Evolutionary conservation across 192 early-diverging fungal genomes (phyloP).

Genomic region (Gigaspora rosea): DNA sequence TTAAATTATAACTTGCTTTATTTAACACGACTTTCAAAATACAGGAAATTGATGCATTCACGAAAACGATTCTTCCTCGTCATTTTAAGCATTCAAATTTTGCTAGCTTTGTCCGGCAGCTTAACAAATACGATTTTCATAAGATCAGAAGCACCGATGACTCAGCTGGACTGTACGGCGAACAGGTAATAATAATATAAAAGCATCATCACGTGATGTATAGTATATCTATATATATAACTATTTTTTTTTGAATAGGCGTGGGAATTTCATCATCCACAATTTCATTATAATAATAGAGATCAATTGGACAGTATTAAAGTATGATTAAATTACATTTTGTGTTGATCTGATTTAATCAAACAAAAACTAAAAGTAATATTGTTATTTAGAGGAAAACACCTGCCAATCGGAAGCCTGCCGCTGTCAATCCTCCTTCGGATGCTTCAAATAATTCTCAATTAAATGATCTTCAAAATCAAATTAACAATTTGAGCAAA

Average conservation of each 20-base stretch:
- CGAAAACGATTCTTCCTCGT: slow-evolving; percentile 62
- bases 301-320: slow-evolving; percentile 59
- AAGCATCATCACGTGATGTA: not conserved
- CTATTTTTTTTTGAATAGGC: slow-evolving; percentile 36
- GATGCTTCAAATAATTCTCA: slow-evolving; percentile 24
- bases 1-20: not conserved
- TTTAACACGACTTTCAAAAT: not conserved
- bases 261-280: slow-evolving; percentile 72
- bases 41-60: slow-evolving; percentile 69
- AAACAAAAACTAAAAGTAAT: not conserved
- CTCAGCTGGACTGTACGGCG: slow-evolving; percentile 47
- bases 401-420: slow-evolving; percentile 35
- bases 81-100: slow-evolving; percentile 77
- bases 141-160: slow-evolving; percentile 65
- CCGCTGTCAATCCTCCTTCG: not conserved
- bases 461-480: slow-evolving; percentile 42
- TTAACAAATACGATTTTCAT: slow-evolving; percentile 83
- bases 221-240: not conserved
- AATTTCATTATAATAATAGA: slow-evolving; percentile 60
- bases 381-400: slow-evolving; percentile 41
- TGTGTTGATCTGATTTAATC: not conserved
- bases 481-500: slow-evolving; percentile 44
- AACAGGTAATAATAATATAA: slow-evolving; percentile 45
- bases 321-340: slow-evolving; percentile 28
- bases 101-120: slow-evolving; percentile 69